Base-by-base conservation (phyloP, 208 protist genomes). In the Trypanosoma cruzi region DNA sequence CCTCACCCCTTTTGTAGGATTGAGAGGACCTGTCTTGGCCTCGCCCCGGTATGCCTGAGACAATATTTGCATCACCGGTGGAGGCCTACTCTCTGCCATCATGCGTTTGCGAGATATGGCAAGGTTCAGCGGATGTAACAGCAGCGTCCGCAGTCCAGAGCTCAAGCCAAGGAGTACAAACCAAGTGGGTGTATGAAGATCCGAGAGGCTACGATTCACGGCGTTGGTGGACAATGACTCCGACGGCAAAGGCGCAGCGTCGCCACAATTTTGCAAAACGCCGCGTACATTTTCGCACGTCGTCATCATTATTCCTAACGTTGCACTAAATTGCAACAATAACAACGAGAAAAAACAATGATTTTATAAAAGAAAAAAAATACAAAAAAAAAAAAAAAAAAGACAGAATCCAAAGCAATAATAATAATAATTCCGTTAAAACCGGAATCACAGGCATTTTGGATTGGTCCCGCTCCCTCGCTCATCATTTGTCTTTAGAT, bases 101-200 rank as follows among this genome's bases (percentile, higher is more conserved):
- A 96, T 71, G 28, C 91, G 88, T 64, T 96, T 96, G 18, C 91
- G 81, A 7, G 83, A 73, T 40, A 93, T 80, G 52, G 88, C 82
- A 53, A 96, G 72, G 54, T 92, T 75, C 37, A 96, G 64, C 5
- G 91, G 91, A 50, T 96, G 88, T 31, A 94, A 85, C 24, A 96
- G 48, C n/a, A 90, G n/a, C 0, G 88, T 93, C 24, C 88, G 86
- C 4, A 78, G 75, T 6, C 69, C 62, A 34, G 88, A 86, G 71
- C 89, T 94, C 40, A 79, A 60, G 14, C 80, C 68, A 20, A 94
- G 72, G 34, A 94, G 77, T 13, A 67, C 79, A 32, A 93, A 60
- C 89, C 91, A 96, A 6, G 88, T 94, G 37, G 88, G 84, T 14
- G 77, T 74, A 77, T 96, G 86, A 34, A 96, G 61, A 68, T 96